Evolutionary conservation across 495 filamentous ascomycete species (phyloP).

Genomic region (Aspergillus campestris): DNA sequence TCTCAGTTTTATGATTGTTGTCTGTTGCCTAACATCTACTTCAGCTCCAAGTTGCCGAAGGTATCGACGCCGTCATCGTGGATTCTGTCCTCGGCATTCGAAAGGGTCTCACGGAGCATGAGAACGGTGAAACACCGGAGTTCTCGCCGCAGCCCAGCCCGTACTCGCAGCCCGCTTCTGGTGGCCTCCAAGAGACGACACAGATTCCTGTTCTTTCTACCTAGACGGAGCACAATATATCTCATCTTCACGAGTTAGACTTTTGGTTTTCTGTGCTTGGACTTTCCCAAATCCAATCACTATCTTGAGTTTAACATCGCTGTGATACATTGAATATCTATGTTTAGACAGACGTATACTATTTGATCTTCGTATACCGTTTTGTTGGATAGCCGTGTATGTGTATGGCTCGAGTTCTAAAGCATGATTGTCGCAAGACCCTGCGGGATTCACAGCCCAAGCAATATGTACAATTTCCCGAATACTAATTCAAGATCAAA

Average conservation of each 20-base stretch:
- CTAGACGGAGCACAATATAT: conserved; percentile 15
- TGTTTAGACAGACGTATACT: too few relatives aligned
- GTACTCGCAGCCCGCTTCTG: conserved; percentile 15
- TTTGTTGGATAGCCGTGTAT: too few relatives aligned
- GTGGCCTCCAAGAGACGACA: conserved; percentile 17
- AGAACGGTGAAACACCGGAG: conserved; percentile 17
- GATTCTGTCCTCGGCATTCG: conserved; percentile 82
- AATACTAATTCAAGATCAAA: too few relatives aligned
- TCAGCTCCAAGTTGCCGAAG: conserved; percentile 84
- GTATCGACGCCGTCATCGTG: conserved; percentile 95
- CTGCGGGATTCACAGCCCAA: too few relatives aligned
- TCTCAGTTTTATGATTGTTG: background rate
- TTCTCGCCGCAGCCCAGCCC: conserved; percentile 20
- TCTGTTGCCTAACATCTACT: conserved; percentile 3
- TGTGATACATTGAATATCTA: too few relatives aligned
- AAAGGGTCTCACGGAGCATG: conserved; percentile 52
- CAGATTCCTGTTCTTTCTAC: conserved; percentile 22
- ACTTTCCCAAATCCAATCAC: background rate
- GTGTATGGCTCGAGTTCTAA: too few relatives aligned
- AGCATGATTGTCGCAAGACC: too few relatives aligned
- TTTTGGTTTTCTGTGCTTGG: background rate
- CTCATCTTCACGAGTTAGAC: conserved; percentile 4
- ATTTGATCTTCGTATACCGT: too few relatives aligned
- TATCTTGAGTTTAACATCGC: too few relatives aligned
- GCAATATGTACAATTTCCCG: too few relatives aligned